Evolutionary conservation across 192 early-diverging fungal species (phyloP), one percentile per base, ranked within the genome.

Genomic region (Backusella mclennaniae): DNA sequence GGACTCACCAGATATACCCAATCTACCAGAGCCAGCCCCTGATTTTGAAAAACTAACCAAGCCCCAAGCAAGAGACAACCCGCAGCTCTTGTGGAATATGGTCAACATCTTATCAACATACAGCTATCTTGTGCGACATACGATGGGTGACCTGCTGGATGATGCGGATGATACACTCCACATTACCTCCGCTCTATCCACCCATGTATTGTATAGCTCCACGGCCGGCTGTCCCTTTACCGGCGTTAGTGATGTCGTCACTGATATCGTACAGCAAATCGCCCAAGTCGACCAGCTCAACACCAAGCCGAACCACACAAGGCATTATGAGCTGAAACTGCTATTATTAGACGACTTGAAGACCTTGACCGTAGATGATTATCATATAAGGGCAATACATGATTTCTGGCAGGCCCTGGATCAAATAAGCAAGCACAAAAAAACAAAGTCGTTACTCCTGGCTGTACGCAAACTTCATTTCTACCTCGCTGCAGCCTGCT

Each of bases 31-130:
- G 3, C 31, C 35, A 35, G 66, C 66, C 9, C 49, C 76, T 21
- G 38, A 72, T 56, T 41, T 77, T 42, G 26, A 71, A 14, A 77
- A 72, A 66, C 21, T 52, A 15, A 66, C 68, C 33, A 44, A 71
- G 15, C 21, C 70, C 2, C 41, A 36, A 1, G 29, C 70, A 17
- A 44, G 70, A 23, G 46, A 68, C 29, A 39, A 29, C 19, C 73
- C 73, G 0, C 35, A 35, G 8, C 29, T 79, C 0, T 12, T 33
- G 9, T 79, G 69, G 49, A 68, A 73, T 35, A 26, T 71, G 66
- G 21, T 79, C 15, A 67, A 79, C 41, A 68, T 74, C 4, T 23
- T 68, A 21, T 46, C 49, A 31, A 79, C 78, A 4, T 79, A 79
- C 33, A 46, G 67, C 33, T 79, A 79, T 36, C 26, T 75, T 44